Evolutionary conservation across 345 rosid species (phyloP).

Genomic region (Hypericum androsaemum): DNA sequence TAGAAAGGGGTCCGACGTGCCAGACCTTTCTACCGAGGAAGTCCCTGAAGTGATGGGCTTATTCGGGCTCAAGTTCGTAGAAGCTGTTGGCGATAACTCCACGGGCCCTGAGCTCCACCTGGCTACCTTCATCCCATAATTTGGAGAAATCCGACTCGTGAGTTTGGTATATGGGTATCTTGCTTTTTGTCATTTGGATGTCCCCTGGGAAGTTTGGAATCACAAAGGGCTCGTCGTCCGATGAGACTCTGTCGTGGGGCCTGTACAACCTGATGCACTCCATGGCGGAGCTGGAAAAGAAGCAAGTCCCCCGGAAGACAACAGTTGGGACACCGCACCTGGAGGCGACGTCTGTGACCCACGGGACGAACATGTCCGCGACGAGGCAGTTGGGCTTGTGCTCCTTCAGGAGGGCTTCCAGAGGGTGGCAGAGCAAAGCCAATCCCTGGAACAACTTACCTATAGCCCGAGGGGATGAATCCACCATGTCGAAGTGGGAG

Average conservation of each 20-base stretch:
- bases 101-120: constrained; percentile 7
- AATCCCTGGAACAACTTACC: constrained; percentile 12
- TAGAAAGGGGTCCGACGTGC: constrained; percentile 39
- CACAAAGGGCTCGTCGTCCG: constrained; percentile 28
- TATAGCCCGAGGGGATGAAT: not conserved
- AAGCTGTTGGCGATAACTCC: constrained; percentile 15
- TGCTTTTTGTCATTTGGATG: constrained; percentile 14
- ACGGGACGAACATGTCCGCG: constrained; percentile 49
- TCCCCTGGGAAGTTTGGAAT: constrained; percentile 23
- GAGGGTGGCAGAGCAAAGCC: constrained; percentile 19
- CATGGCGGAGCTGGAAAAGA: constrained; percentile 18
- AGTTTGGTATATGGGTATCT: constrained; percentile 4
- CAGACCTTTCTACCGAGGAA: constrained; percentile 15
- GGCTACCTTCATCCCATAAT: not conserved
- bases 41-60: constrained; percentile 15
- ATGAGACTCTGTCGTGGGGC: constrained; percentile 25
- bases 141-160: constrained; percentile 1
- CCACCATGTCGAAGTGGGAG: constrained; percentile 4
- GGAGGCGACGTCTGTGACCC: constrained; percentile 38
- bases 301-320: constrained; percentile 45
- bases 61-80: constrained; percentile 17
- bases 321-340: constrained; percentile 37
- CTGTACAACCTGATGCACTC: constrained; percentile 19
- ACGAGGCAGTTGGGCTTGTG: constrained; percentile 28
- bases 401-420: constrained; percentile 18